phyloP scores from a whole-genome alignment of 2,329 filamentous ascomycete species.

The Penicillium sp. region DNA sequence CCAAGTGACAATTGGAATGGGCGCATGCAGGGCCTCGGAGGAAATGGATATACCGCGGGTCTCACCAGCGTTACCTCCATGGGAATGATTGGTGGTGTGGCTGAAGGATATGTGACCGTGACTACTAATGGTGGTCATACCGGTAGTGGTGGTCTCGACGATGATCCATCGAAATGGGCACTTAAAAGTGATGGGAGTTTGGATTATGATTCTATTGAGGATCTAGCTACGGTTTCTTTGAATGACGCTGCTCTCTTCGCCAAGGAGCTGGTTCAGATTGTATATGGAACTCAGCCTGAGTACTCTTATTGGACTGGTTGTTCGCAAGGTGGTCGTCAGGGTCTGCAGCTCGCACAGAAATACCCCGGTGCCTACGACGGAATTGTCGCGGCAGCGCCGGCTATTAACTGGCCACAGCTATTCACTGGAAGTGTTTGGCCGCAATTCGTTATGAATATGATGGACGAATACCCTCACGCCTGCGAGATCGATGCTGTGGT shows the following conservation, averaged over 20 bases:
- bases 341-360: conserved; percentile 47
- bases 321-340: conserved; percentile 29
- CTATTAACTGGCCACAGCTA: conserved; percentile 12
- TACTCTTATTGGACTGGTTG: conserved; percentile 29
- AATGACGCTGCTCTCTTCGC: conserved; percentile 42
- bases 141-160: not conserved
- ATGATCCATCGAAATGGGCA: conserved; percentile 13
- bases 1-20: conserved; percentile 40
- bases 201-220: conserved; percentile 35
- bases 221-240: conserved; percentile 38
- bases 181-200: conserved; percentile 33
- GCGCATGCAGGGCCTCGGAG: conserved; percentile 44
- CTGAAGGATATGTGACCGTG: conserved; percentile 21
- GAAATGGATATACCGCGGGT: conserved; percentile 34
- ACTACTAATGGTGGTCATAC: conserved; percentile 23
- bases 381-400: not conserved
- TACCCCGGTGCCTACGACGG: conserved; percentile 47
- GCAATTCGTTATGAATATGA: conserved; percentile 28
- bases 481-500: conserved; percentile 45
- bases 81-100: not conserved
- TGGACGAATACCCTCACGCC: conserved; percentile 14
- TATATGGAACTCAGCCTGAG: conserved; percentile 30
- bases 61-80: not conserved
- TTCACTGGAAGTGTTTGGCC: conserved; percentile 27
- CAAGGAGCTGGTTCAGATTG: conserved; percentile 28